Base-by-base conservation (phyloP, 2,329 filamentous ascomycete genomes). In the Colletotrichum graminicola region DNA sequence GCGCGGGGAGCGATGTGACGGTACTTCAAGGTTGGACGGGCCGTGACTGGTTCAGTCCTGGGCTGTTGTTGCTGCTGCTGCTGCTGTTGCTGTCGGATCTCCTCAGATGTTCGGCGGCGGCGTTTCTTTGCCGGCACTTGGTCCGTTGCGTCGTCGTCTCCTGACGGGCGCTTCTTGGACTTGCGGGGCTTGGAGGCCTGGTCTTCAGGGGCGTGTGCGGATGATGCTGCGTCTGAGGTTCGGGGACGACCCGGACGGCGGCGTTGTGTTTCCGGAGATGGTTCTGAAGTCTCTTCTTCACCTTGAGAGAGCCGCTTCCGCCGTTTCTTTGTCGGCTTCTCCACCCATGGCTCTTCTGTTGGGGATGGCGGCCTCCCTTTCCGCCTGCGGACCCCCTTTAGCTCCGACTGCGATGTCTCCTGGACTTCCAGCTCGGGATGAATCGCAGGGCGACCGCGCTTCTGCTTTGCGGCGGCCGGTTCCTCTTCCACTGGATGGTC, bases 1-100 rank as follows among this genome's bases (percentile, higher is more conserved):
- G 83, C 86, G 39, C 83, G 83, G 18, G 87, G 79, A 8, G 84
- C 82, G 60, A 91, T 80, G 74, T 88, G 86, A 55, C 84, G 84
- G 77, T 87, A 89, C 73, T 83, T 75, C 70, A 67, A 16, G n/a
- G 34, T n/a, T 11, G 2, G 80, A 78, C 18, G 76, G 73, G 5
- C 76, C 18, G 43, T 23, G 32, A 23, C 39, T 54, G 60, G 21
- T 52, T 59, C 56, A n/a, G 36, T 1, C 14, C 34, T 51, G 16
- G 55, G 34, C 52, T 67, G 59, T 34, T 18, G 41, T 18, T 60
- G 56, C 59, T 66, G 41, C 56, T 62, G 61, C 49, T 55, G 65
- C 12, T 66, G 72, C 23, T 73, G 72, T 7, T 69, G 47, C 52
- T 63, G 62, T 26, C 56, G 66, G 11, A 41, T 32, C 34, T 47